phyloP scores from a whole-genome alignment of 768 basidiomycete species.

The Russula sp. region DNA sequence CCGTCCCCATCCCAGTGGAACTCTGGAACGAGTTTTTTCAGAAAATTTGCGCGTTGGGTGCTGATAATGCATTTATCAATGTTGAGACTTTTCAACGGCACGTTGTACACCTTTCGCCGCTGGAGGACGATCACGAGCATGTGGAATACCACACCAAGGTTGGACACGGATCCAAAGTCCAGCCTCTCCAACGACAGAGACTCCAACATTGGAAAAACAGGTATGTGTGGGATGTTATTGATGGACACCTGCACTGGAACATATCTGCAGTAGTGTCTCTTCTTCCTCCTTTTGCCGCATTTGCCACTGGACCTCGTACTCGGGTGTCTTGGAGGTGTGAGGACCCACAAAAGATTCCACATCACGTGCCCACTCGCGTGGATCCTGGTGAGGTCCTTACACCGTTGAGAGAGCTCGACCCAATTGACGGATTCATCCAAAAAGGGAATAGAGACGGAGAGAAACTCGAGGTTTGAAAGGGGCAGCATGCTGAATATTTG shows the following conservation, averaged over 20 bases:
- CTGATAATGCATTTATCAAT: neutral
- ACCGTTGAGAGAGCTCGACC: too few species aligned
- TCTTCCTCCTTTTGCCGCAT: neutral
- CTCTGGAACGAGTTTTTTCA: neutral
- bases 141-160: neutral
- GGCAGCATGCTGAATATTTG: neutral
- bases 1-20: neutral
- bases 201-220: neutral
- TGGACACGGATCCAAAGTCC: neutral
- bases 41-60: neutral
- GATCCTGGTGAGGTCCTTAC: conserved; percentile 1
- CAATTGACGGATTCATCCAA: too few species aligned
- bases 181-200: neutral
- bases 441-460: too few species aligned
- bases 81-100: neutral
- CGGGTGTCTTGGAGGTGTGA: neutral
- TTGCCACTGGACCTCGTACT: too few species aligned
- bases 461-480: neutral
- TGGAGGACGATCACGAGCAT: neutral
- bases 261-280: neutral
- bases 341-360: neutral
- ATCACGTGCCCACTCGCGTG: neutral
- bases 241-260: neutral
- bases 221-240: neutral
- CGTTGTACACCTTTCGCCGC: too few species aligned